phyloP scores from a whole-genome alignment of 805 yeast species.

The Myxozyma lipomycoides region DNA sequence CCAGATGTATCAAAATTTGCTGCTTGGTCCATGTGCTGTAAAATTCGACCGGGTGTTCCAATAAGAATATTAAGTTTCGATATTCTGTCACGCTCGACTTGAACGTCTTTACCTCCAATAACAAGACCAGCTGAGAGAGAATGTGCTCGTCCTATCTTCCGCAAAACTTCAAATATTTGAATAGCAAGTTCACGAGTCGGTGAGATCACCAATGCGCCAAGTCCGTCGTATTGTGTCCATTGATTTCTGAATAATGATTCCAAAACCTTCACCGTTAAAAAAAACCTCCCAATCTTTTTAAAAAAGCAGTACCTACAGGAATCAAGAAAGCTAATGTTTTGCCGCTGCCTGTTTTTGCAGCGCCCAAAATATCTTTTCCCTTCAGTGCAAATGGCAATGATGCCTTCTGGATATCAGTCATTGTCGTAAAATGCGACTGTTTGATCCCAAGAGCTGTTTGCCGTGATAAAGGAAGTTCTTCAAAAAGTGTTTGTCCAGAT shows the following conservation, averaged over 20 bases:
- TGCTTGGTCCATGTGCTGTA: slow-evolving; percentile 89
- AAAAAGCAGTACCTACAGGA: slow-evolving; percentile 62
- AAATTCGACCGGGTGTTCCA: slow-evolving; percentile 86
- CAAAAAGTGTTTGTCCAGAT: slow-evolving; percentile 8
- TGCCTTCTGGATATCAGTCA: slow-evolving; percentile 83
- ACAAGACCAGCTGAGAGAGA: slow-evolving; percentile 84
- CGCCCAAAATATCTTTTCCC: slow-evolving; percentile 76
- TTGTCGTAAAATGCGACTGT: slow-evolving; percentile 67
- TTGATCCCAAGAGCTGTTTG: slow-evolving; percentile 40
- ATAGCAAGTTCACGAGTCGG: slow-evolving; percentile 91
- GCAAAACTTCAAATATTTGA: slow-evolving; percentile 81
- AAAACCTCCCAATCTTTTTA: background rate
- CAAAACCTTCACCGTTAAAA: slow-evolving; percentile 15
- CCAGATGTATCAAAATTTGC: slow-evolving; percentile 71
- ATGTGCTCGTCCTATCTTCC: slow-evolving; percentile 72
- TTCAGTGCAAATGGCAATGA: slow-evolving; percentile 73
- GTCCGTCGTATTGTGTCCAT: slow-evolving; percentile 81
- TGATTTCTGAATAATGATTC: slow-evolving; percentile 55
- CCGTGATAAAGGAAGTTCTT: slow-evolving; percentile 29
- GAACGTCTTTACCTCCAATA: slow-evolving; percentile 88
- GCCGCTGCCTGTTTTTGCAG: slow-evolving; percentile 89
- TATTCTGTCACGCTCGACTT: slow-evolving; percentile 75
- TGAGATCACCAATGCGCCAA: slow-evolving; percentile 84
- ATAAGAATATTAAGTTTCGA: slow-evolving; percentile 74
- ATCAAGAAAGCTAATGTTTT: slow-evolving; percentile 82